Evolutionary conservation across 192 early-diverging fungal species (phyloP), one percentile per base, ranked within the genome.

Genomic region (Rhizophlyctis rosea): DNA sequence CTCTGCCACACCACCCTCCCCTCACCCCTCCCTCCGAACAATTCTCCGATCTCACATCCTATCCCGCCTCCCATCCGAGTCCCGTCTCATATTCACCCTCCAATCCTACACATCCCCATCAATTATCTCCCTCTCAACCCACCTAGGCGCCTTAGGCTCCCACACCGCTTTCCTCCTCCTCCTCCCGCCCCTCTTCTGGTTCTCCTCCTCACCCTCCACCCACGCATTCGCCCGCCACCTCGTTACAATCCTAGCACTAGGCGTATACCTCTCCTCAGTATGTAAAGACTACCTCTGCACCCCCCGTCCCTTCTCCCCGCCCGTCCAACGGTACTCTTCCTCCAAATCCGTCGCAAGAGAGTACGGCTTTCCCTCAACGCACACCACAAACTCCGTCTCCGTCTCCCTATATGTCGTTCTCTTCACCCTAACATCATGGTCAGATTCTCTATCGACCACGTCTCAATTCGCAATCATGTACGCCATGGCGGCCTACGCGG

Each of bases 301-400:
- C 16, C 93, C 94, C 34, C 74, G 94, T 53, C 94, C 94, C n/a
- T 56, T 82, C 3, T 85, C 84, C 48, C 90, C 91, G 23, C 89
- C 90, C 9, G 81, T 94, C 44, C 74, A 75, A 5, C 86, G 91
- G 21, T 76, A 89, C 57, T 88, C 89, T 4, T 77, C 79, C 59
- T 88, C 82, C 34, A 72, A 75, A 25, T 81, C 82, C 7, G 82
- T 83, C 58, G 82, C 86, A 13, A 71, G 86, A 16, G 94, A 97
- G 71, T 97, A 92, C 63, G 94, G 94, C 16, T 93, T 94, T 65
- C 94, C 94, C 23, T 92, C 90, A 2, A 90, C 90, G 0, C 94
- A 97, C 62, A 86, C 91, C 0, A 82, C 88, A 34, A 94, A 94
- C 70, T 87, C 90, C 0, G 71, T 88, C 27, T 85, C 87, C n/a